Percentiles rank a stretch among this genome's conserved stretches.
phyloP scores from a whole-genome alignment of 225 moss, liverwort and hornwort species.

The Neckera pumila region DNA sequence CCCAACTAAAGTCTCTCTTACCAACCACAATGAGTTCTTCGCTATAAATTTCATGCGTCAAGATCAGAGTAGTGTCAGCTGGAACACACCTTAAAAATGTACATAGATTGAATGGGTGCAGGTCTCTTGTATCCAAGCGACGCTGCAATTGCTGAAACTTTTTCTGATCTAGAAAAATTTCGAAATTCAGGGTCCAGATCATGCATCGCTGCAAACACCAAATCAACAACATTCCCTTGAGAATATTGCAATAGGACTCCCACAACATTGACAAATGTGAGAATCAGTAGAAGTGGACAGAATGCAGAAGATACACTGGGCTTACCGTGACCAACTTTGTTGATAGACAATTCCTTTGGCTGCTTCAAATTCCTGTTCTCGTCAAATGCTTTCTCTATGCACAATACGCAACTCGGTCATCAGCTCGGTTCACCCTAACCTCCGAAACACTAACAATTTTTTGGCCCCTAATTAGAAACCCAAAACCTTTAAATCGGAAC shows the following conservation, averaged over 20 bases:
- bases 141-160: constrained; percentile 52
- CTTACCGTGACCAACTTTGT: constrained; percentile 98
- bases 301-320: neutral
- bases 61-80: neutral
- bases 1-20: neutral
- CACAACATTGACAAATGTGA: neutral
- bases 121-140: constrained; percentile 79
- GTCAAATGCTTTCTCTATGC: constrained; percentile 81
- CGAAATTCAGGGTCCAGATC: constrained; percentile 90
- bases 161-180: constrained; percentile 75
- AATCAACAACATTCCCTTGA: neutral
- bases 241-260: neutral
- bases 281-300: neutral
- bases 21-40: neutral
- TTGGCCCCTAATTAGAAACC: neutral
- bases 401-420: neutral
- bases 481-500: neutral
- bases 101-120: constrained; percentile 93
- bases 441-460: neutral
- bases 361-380: constrained; percentile 56
- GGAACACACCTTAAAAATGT: constrained; percentile 77
- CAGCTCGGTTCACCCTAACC: neutral
- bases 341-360: constrained; percentile 82
- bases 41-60: neutral
- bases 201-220: constrained; percentile 62